Evolutionary conservation across 208 protist genomes (phyloP), one percentile per base, ranked within the genome.

Genomic region (Spongospora subterranea): DNA sequence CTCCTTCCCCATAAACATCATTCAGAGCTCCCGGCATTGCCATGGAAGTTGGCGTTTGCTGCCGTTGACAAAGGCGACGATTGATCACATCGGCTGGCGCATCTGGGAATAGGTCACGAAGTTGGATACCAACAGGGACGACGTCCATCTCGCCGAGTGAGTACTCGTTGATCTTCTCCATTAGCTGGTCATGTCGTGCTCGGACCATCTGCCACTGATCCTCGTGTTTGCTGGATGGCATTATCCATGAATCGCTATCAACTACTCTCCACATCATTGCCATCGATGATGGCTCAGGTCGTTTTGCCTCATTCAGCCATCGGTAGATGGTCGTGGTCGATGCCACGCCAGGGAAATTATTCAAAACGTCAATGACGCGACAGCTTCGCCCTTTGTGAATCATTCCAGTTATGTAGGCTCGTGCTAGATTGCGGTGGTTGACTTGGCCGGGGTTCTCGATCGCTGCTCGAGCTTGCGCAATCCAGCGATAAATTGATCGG

Each of bases 321-420:
- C 71, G 71, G n/a, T 82, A 82, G 6, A 82, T 82, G 71, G 71
- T 82, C 6, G 71, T 82, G 6, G 71, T 82, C 6, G 71, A 82
- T 6, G 71, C 71, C 6, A 82, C 71, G n/a, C 71, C 71, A 6
- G 71, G 71, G n/a, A 82, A 82, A 13, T 35, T 6, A n/a, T 35
- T 43, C 71, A 82, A n/a, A 20, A 82, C 71, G 71, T 82, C 71
- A 20, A 82, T n/a, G n/a, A 82, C 71, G n/a, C 71, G 71, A 43
- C 71, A 82, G 6, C 35, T 35, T 35, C 71, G 6, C n/a, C 71
- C 71, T 35, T 35, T 6, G n/a, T 43, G 17, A 43, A 82, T 82
- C 71, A 45, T 35, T 20, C 17, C n/a, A 20, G 71, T 82, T 20
- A 82, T 82, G n/a, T 82, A 82, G 17, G 71, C 71, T 43, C 71